phyloP scores from a whole-genome alignment of 2,329 filamentous ascomycete species.

The Sporothrix brasiliensis region DNA sequence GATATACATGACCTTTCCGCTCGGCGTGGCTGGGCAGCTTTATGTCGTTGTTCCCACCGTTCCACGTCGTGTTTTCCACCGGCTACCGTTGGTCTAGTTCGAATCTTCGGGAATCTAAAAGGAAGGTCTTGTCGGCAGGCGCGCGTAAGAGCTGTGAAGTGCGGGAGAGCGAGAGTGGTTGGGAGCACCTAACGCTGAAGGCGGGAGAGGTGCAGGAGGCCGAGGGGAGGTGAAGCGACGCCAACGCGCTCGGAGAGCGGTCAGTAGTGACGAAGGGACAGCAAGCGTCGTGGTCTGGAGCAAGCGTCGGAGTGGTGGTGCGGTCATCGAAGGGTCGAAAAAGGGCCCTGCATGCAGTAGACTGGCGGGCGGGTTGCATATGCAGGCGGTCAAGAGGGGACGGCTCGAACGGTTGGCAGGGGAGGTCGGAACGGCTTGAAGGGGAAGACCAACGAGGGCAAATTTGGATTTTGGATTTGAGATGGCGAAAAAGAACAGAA shows the following conservation, averaged over 20 bases:
- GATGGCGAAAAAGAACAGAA: slow-evolving; percentile 17
- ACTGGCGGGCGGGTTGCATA: slow-evolving; percentile 17
- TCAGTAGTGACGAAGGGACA: slow-evolving; percentile 22
- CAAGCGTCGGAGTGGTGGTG: slow-evolving; percentile 7
- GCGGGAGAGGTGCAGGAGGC: slow-evolving; percentile 25
- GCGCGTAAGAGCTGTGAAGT: slow-evolving; percentile 26
- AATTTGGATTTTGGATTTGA: background rate
- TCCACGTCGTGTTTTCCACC: slow-evolving; percentile 26
- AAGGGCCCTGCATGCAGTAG: slow-evolving; percentile 28
- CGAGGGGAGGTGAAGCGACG: slow-evolving; percentile 27
- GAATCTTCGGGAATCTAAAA: slow-evolving; percentile 22
- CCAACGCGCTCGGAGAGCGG: slow-evolving; percentile 30
- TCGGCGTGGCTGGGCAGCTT: slow-evolving; percentile 21
- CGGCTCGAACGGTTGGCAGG: slow-evolving; percentile 3
- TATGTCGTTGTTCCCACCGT: slow-evolving; percentile 15
- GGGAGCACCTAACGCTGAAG: slow-evolving; percentile 13
- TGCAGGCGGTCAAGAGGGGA: slow-evolving; percentile 31
- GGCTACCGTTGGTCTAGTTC: slow-evolving; percentile 14
- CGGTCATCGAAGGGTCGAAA: slow-evolving; percentile 3
- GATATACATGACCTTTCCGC: background rate
- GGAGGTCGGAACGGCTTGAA: background rate
- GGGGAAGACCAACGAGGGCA: background rate
- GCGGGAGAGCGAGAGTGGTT: slow-evolving; percentile 7
- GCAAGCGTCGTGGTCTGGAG: slow-evolving; percentile 15
- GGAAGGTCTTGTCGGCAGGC: slow-evolving; percentile 19